Conservation (phyloP, 495 filamentous ascomycete species). For the Penicillium lividum region DNA sequence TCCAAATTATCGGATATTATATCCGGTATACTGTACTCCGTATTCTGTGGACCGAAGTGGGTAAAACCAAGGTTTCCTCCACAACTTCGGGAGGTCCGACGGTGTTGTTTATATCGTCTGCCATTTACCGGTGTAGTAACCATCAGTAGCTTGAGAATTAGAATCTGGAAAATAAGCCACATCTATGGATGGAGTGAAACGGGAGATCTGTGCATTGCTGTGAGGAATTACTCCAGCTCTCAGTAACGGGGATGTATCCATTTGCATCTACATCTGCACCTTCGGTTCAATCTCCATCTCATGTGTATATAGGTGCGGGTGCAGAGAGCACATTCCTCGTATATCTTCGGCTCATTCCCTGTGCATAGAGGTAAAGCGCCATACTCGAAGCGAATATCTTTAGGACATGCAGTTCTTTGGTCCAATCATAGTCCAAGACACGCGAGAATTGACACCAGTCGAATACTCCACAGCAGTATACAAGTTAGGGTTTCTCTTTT, state of each 20-base stretch:
- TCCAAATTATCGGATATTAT: background rate
- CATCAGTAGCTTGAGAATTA: background rate
- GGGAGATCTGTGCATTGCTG: background rate
- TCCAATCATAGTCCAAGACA: slow-evolving; percentile 1
- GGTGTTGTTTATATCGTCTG: background rate
- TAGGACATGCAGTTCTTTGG: background rate
- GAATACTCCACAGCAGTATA: background rate
- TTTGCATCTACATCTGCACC: background rate
- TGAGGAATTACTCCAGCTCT: no score
- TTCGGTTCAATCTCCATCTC: background rate
- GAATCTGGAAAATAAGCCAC: background rate
- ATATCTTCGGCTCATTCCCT: no score
- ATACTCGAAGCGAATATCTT: background rate
- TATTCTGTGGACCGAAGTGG: background rate
- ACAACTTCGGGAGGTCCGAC: background rate
- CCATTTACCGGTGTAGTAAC: background rate
- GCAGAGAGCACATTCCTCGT: background rate
- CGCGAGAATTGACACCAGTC: background rate
- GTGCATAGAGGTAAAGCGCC: background rate
- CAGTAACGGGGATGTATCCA: no score
- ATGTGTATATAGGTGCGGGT: background rate
- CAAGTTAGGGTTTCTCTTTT: background rate
- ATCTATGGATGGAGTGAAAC: background rate
- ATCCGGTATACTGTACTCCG: background rate
- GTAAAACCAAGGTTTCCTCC: background rate